Base-by-base conservation (phyloP, 1,284 basidiomycete genomes). In the Tylopilus sp. region DNA sequence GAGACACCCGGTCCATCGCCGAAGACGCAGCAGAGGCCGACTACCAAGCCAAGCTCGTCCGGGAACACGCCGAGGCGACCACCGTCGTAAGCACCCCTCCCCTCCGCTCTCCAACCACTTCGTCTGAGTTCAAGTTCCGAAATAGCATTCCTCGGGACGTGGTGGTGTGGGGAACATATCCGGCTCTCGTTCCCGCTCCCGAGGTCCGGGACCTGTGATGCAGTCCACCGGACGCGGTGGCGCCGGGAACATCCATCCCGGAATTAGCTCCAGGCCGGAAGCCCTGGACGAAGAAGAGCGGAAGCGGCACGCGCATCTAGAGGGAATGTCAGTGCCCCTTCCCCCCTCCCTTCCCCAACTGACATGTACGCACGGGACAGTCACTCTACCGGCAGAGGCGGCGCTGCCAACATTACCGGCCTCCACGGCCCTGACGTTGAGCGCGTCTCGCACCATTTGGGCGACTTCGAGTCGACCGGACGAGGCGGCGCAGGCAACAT, bases 401-500 rank as follows among this genome's bases (percentile, higher is more conserved):
- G 86, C 15, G 60, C 68, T 3, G 85, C 82, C 1, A 90, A 89
- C 54, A 56, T 82, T 24, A 77, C 75, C 0, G n/a, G 54, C 17
- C 41, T 62, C 0, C 68, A 70, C 24, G 64, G 65, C 7, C 78
- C 79, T 0, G 59, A 64, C 1, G 61, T 72, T 38, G 77, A 81
- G 50, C 63, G 60, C 11, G 58, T 61, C 37, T 17, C 50, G 7
- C 67, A 67, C 36, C 64, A 61, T 49, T 53, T 58, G 10, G 52
- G 55, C 9, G 65, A 65, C 1, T 66, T 64, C 37, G 73, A 74
- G 52, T 78, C 78, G 17, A 73, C 76, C 12, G 87, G 86, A 3
- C 79, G 87, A 18, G 87, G 88, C n/a, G 88, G 87, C 9, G 77
- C 71, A 6, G 88, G 88, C 11, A 90, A 91, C 62, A 80, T 88